Evolutionary conservation across 2,329 filamentous ascomycete genomes (phyloP), one percentile per base, ranked within the genome.

Genomic region (Aspergillus luchuensis): DNA sequence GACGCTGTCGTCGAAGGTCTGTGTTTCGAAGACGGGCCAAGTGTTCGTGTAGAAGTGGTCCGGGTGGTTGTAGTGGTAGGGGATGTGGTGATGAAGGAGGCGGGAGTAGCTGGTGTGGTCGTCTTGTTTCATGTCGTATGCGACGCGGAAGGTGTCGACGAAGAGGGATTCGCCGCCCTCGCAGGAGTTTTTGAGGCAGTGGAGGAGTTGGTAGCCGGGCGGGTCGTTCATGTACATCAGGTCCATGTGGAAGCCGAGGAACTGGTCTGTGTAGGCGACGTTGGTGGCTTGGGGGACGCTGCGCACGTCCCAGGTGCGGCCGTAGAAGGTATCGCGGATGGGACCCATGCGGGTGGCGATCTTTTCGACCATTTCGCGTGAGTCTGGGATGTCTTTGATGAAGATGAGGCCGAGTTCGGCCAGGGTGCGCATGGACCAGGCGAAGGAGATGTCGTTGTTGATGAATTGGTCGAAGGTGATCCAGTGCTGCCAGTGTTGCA

Each of bases 221-320:
- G 91, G 87, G 54, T 91, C 85, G 13, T 84, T 79, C 77, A 95
- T 89, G 78, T 98, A 98, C 58, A 97, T 83, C 43, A 98, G 84
- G 73, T 98, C 95, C 86, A 97, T 95, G 78, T 99, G 95, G 51
- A 97, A 87, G 15, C 91, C 91, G 1, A 98, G 86, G 70, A 88
- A 89, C 52, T 89, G 84, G 70, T 85, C 89, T 1, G 94, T 97
- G 78, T 98, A 92, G 8, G 95, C 94, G 4, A 97, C 91, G 73
- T 98, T 98, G 72, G 94, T 92, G 23, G 93, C 91, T 58, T 91
- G 76, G 1, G 90, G 89, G 56, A 96, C 89, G 3, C 89, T 91
- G 57, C 87, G 86, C 11, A 98, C 94, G 75, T 97, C 90, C 87
- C 93, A 98, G 0, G 92, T 96, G 67, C 84, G 82, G 45, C 95